These are phyloP conservation scores for Pterulicium gracile DNA, from an alignment of 1,284 basidiomycete species.

Conservation along the genomic window DNA sequence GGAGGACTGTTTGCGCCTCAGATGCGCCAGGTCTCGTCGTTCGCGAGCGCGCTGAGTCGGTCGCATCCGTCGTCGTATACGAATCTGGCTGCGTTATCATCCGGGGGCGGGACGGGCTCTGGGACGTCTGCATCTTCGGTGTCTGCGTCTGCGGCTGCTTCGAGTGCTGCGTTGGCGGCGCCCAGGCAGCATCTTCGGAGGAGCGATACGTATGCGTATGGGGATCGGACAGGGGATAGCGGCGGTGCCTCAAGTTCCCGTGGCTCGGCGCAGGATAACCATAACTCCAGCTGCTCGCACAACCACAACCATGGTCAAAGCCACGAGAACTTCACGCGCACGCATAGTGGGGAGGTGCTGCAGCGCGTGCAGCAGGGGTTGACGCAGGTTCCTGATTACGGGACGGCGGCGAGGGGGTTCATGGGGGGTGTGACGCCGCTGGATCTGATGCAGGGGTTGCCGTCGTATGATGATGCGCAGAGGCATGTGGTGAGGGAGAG, in stretches of 20 bases:
- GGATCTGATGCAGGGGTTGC: slow-evolving; percentile 59
- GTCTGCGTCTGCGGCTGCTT: too few relatives aligned
- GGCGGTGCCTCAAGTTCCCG: too few relatives aligned
- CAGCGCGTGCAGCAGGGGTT: slow-evolving; percentile 48
- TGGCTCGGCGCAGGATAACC: too few relatives aligned
- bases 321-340: too few relatives aligned
- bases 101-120: too few relatives aligned
- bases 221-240: too few relatives aligned
- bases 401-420: slow-evolving; percentile 71
- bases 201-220: too few relatives aligned
- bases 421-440: slow-evolving; percentile 82
- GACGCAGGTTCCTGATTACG: slow-evolving; percentile 78
- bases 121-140: too few relatives aligned
- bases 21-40: background rate
- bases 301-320: slow-evolving; percentile 5
- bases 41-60: background rate
- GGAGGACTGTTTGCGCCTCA: background rate
- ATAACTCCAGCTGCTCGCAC: slow-evolving; percentile 14
- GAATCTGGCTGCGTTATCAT: slow-evolving; percentile 1
- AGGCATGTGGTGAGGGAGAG: too few relatives aligned
- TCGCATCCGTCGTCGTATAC: background rate
- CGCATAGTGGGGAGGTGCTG: too few relatives aligned
- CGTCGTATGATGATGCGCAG: slow-evolving; percentile 63
- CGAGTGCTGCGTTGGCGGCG: too few relatives aligned
- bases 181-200: too few relatives aligned